Evolutionary conservation across 148 eudicot genomes (phyloP).

Genomic region (Rhododendron griersonianum): DNA sequence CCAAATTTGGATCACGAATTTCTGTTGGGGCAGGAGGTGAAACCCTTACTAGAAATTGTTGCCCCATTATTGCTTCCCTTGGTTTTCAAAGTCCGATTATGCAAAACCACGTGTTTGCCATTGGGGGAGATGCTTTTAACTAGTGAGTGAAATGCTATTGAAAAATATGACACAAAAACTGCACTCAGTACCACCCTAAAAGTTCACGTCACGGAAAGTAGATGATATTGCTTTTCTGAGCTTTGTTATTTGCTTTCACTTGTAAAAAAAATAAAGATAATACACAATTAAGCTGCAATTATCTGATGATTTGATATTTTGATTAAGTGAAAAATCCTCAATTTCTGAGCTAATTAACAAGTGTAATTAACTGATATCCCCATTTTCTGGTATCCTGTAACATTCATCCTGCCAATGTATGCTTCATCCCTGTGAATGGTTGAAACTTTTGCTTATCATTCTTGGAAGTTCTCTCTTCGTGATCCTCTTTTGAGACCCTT

Average conservation of each 20-base stretch:
- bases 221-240: not conserved
- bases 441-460: conserved; percentile 4
- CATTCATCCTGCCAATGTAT: not conserved
- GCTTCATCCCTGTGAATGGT: conserved; percentile 16
- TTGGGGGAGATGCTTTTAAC: not conserved
- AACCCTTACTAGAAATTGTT: not conserved
- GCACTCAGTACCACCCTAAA: not conserved
- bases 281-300: not conserved
- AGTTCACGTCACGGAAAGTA: not conserved
- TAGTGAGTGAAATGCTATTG: not conserved
- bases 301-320: not conserved
- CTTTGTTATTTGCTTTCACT: not conserved
- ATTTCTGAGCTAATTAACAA: not conserved
- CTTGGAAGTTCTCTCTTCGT: not conserved
- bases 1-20: not conserved
- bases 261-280: not conserved
- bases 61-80: not conserved
- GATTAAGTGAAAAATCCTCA: not conserved
- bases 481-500: not conserved
- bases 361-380: not conserved
- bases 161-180: not conserved
- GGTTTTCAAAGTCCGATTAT: not conserved
- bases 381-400: not conserved
- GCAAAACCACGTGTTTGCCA: not conserved
- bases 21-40: not conserved